Conservation (phyloP, 2,329 filamentous ascomycete genomes). For the Tolypocladium nubicola region DNA sequence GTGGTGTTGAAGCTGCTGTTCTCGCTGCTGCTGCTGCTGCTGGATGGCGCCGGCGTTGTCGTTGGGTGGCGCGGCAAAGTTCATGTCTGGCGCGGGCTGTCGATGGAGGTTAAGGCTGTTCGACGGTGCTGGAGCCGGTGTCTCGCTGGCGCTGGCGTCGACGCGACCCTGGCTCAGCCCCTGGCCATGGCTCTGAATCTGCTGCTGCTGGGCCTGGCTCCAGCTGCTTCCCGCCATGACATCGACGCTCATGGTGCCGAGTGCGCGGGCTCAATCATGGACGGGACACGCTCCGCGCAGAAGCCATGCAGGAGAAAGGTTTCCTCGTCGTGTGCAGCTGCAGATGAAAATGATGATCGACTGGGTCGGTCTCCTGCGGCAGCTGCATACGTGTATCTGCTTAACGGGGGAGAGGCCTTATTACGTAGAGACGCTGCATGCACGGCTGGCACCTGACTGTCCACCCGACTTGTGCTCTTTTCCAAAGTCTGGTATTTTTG, state of each 20-base stretch:
- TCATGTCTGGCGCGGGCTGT: constrained; percentile 15
- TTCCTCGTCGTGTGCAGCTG: background rate
- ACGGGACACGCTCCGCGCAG: background rate
- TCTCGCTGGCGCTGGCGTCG: background rate
- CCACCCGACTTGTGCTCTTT: background rate
- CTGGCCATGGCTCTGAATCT: background rate
- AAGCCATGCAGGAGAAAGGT: background rate
- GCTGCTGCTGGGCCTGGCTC: background rate
- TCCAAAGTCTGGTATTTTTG: background rate
- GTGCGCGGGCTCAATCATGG: background rate
- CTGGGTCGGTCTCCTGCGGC: background rate
- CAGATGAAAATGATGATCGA: background rate
- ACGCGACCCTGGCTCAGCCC: background rate
- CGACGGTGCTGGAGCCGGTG: background rate
- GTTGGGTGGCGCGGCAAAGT: constrained; percentile 19
- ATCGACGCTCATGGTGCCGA: background rate
- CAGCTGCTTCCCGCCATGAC: background rate
- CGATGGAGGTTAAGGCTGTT: background rate
- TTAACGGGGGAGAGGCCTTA: background rate
- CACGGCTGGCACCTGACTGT: background rate
- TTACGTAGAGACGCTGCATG: background rate
- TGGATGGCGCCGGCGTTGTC: background rate
- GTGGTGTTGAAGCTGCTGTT: background rate
- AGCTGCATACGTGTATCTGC: background rate
- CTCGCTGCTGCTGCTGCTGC: background rate